A percentile compares a stretch with the other conserved stretches of the same genome.
Evolutionary conservation across 768 basidiomycete genomes (phyloP).

Genomic region (Boletus edulis): DNA sequence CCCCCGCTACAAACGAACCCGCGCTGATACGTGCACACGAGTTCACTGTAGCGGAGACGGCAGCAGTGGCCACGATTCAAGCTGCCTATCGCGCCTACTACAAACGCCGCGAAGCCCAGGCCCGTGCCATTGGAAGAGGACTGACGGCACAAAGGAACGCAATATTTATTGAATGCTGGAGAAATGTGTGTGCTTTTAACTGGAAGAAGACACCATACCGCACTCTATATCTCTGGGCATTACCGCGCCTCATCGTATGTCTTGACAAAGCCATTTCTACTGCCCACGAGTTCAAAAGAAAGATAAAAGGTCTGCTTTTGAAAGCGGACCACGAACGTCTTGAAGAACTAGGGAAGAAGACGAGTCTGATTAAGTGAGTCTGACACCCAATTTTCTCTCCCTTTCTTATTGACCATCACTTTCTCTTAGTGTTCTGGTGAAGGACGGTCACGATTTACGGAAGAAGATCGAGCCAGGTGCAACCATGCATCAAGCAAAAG

Average conservation of each 20-base stretch:
- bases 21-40: slow-evolving; percentile 14
- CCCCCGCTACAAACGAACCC: slow-evolving; percentile 12
- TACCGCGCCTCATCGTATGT: slow-evolving; percentile 42
- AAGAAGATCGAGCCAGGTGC: slow-evolving; percentile 33
- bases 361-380: slow-evolving; percentile 35
- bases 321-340: slow-evolving; percentile 33
- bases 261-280: slow-evolving; percentile 34
- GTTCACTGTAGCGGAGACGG: slow-evolving; percentile 26
- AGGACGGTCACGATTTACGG: slow-evolving; percentile 26
- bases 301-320: slow-evolving; percentile 29
- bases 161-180: slow-evolving; percentile 30
- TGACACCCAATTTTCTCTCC: too few relatives aligned
- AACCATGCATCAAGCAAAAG: slow-evolving; percentile 24
- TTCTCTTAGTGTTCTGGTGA: slow-evolving; percentile 24
- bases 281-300: slow-evolving; percentile 28
- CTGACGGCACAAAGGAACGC: slow-evolving; percentile 19
- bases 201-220: slow-evolving; percentile 36
- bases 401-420: not conserved
- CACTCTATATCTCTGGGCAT: slow-evolving; percentile 33
- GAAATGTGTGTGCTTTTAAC: slow-evolving; percentile 21
- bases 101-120: not conserved
- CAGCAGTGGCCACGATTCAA: slow-evolving; percentile 25
- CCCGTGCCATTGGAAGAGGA: slow-evolving; percentile 13
- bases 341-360: slow-evolving; percentile 31
- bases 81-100: slow-evolving; percentile 10